A percentile compares a stretch with the other conserved stretches of the same genome.
phyloP scores from a whole-genome alignment of 1,139 yeast species.

The Suhomyces wounanorum region DNA sequence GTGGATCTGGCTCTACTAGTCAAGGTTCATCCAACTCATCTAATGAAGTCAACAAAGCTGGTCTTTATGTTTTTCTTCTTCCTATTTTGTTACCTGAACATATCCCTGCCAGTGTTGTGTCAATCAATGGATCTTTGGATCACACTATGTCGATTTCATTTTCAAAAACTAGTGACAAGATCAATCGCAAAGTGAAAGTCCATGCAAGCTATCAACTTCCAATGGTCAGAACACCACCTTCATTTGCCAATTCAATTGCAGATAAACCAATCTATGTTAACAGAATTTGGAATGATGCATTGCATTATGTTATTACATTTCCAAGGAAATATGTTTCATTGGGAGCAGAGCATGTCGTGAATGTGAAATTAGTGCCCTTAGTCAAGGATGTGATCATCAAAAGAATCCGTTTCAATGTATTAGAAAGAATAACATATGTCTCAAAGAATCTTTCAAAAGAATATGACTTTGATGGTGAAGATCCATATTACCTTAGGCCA shows the following conservation, averaged over 20 bases:
- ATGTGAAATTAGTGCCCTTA: slow-evolving; percentile 72
- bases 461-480: slow-evolving; percentile 57
- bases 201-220: slow-evolving; percentile 44
- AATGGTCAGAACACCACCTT: slow-evolving; percentile 77
- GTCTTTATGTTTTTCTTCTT: slow-evolving; percentile 75
- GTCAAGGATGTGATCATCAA: slow-evolving; percentile 69
- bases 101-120: slow-evolving; percentile 68
- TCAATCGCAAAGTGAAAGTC: slow-evolving; percentile 36
- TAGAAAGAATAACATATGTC: slow-evolving; percentile 68
- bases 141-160: slow-evolving; percentile 39
- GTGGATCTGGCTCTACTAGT: background rate
- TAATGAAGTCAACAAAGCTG: slow-evolving; percentile 53
- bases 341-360: slow-evolving; percentile 61
- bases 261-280: slow-evolving; percentile 84
- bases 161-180: slow-evolving; percentile 37
- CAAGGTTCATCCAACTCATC: background rate
- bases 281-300: slow-evolving; percentile 77
- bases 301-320: slow-evolving; percentile 75
- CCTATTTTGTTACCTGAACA: slow-evolving; percentile 71
- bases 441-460: slow-evolving; percentile 58
- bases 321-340: slow-evolving; percentile 75
- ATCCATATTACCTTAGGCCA: slow-evolving; percentile 35
- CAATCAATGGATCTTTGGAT: slow-evolving; percentile 52
- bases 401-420: slow-evolving; percentile 68
- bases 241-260: slow-evolving; percentile 68